Evolutionary conservation across 495 filamentous ascomycete species (phyloP).

Genomic region (Entonaema liquescens): DNA sequence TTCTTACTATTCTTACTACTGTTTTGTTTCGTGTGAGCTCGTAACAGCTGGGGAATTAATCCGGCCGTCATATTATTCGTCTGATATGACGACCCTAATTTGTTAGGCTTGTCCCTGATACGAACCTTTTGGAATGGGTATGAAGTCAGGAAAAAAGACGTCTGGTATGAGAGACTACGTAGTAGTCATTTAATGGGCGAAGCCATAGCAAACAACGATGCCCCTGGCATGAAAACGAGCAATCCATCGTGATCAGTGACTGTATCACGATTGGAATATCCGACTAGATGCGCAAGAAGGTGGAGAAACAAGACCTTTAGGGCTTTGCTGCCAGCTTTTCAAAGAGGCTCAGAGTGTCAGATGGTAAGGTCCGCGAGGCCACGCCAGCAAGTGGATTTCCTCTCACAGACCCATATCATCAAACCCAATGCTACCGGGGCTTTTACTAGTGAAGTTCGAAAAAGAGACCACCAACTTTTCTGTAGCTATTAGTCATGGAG

Average conservation of each 20-base stretch:
- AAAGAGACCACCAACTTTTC: conserved; percentile 20
- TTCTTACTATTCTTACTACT: conserved; percentile 11
- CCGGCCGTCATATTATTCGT: conserved; percentile 19
- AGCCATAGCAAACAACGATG: conserved; percentile 33
- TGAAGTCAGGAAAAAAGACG: conserved; percentile 15
- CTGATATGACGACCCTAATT: conserved; percentile 11
- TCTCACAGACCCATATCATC: conserved; percentile 35
- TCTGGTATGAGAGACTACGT: conserved; percentile 17
- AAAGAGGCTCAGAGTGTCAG: conserved; percentile 2
- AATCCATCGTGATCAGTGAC: conserved; percentile 3
- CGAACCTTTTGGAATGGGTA: conserved; percentile 25
- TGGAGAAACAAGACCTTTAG: conserved; percentile 14
- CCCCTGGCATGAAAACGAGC: conserved; percentile 25
- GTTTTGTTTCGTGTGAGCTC: not conserved
- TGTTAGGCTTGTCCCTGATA: conserved; percentile 9
- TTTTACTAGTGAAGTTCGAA: conserved; percentile 27
- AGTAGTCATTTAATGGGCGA: conserved; percentile 2
- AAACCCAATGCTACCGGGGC: conserved; percentile 31
- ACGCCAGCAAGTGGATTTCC: conserved; percentile 33
- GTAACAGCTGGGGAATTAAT: conserved; percentile 17
- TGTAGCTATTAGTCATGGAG: not conserved
- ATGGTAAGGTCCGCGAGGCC: conserved; percentile 15
- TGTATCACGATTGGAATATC: conserved; percentile 1
- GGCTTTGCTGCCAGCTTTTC: conserved; percentile 4
- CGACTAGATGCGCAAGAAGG: conserved; percentile 22